These are phyloP conservation scores for Vitellaria paradoxa DNA, from an alignment of 179 eudicot species.

Conservation along the genomic window DNA sequence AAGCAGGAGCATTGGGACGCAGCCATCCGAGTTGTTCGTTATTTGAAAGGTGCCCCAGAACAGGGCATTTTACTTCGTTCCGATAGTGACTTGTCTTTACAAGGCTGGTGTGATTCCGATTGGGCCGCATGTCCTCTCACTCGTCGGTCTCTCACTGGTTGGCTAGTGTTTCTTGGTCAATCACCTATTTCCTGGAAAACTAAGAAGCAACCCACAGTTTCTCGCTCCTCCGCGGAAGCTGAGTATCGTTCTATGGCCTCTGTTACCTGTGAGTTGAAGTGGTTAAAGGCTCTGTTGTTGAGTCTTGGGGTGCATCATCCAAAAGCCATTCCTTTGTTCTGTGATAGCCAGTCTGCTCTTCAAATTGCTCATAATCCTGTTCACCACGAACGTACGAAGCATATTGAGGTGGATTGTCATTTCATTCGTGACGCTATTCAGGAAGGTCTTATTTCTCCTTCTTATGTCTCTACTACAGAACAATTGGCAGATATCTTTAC, in stretches of 20 bases:
- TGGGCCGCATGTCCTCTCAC: conserved; percentile 20
- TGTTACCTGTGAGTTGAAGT: conserved; percentile 17
- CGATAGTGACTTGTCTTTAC: background rate
- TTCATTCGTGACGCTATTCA: background rate
- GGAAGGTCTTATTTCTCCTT: background rate
- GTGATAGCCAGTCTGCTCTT: no score
- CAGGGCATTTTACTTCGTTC: no score
- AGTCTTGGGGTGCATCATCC: conserved; percentile 7
- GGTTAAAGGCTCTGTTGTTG: no score
- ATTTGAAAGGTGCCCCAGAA: conserved; percentile 17
- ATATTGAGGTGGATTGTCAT: no score
- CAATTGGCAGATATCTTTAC: conserved; percentile 25
- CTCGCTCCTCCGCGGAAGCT: no score
- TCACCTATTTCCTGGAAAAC: no score
- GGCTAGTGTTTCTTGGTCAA: conserved; percentile 2
- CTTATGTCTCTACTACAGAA: background rate
- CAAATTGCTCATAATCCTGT: no score
- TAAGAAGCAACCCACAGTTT: no score
- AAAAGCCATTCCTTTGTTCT: no score
- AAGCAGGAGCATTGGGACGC: no score
- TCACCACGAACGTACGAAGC: no score
- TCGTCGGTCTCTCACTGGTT: background rate
- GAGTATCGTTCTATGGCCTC: no score
- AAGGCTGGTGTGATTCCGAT: conserved; percentile 18
- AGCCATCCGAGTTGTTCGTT: conserved; percentile 12